Percentiles rank a stretch among this genome's conserved stretches.
Evolutionary conservation across 441 rosid species (phyloP).

Genomic region (Brassica hybrid): DNA sequence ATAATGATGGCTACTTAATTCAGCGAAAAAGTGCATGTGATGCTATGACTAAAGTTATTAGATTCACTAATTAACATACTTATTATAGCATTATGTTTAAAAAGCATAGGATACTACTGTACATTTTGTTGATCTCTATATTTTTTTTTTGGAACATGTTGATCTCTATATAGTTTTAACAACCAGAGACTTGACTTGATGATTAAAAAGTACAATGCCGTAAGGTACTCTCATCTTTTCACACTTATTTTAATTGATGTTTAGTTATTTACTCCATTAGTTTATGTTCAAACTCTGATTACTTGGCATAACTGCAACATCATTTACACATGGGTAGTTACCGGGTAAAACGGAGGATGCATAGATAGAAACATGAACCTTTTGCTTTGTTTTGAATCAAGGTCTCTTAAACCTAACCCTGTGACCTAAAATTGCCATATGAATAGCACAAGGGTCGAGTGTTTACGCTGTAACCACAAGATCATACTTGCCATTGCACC

Average conservation of each 20-base stretch:
- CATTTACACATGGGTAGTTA: conserved; percentile 39
- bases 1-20: conserved; percentile 41
- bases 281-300: conserved; percentile 32
- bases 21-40: conserved; percentile 35
- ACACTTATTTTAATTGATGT: conserved; percentile 25
- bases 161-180: conserved; percentile 24
- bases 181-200: conserved; percentile 40
- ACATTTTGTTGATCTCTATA: conserved; percentile 25
- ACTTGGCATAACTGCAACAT: conserved; percentile 36
- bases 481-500: conserved; percentile 5
- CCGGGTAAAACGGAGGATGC: conserved; percentile 1
- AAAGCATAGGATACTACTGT: conserved; percentile 46
- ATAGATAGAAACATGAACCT: conserved; percentile 31
- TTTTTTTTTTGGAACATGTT: not conserved
- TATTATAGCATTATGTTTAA: conserved; percentile 31
- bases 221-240: conserved; percentile 29
- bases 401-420: conserved; percentile 1
- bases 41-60: conserved; percentile 22
- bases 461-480: not conserved
- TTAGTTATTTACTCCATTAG: conserved; percentile 17
- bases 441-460: too few relatives aligned
- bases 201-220: conserved; percentile 46
- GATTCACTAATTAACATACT: conserved; percentile 27
- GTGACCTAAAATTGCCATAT: not conserved
- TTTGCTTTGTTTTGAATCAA: not conserved